These are phyloP conservation scores for Canariomyces notabilis DNA, from an alignment of 2,329 filamentous ascomycete species.

Conservation along the genomic window DNA sequence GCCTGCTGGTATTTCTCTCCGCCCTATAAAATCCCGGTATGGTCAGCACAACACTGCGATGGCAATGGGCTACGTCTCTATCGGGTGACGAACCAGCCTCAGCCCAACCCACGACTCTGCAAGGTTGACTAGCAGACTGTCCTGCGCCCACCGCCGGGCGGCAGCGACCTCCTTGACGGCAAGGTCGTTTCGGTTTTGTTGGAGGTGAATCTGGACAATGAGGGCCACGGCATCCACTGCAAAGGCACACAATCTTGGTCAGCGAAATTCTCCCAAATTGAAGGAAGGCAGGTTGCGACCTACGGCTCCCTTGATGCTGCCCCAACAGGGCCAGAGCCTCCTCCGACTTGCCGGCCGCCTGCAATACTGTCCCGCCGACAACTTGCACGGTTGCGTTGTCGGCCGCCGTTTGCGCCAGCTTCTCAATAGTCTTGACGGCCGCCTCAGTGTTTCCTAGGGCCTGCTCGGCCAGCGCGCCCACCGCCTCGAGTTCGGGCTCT, in stretches of 20 bases:
- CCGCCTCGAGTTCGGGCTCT: slow-evolving; percentile 69
- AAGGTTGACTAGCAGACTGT: slow-evolving; percentile 86
- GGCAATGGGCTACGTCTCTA: neutral
- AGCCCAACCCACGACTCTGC: slow-evolving; percentile 94
- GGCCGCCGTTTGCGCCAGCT: slow-evolving; percentile 58
- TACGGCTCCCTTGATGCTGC: slow-evolving; percentile 82
- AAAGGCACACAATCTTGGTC: slow-evolving; percentile 5
- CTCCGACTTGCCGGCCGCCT: slow-evolving; percentile 74
- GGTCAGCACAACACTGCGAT: neutral
- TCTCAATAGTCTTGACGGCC: slow-evolving; percentile 60
- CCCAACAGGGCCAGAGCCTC: slow-evolving; percentile 75
- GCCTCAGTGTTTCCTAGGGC: slow-evolving; percentile 54
- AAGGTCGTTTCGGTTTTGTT: slow-evolving; percentile 86
- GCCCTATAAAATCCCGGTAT: slow-evolving; percentile 50
- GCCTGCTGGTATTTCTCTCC: slow-evolving; percentile 94
- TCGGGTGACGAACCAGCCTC: slow-evolving; percentile 59
- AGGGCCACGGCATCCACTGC: slow-evolving; percentile 74
- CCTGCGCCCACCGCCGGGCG: slow-evolving; percentile 90
- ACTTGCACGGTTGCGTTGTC: slow-evolving; percentile 81
- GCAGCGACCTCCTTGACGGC: slow-evolving; percentile 83
- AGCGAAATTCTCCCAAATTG: slow-evolving; percentile 1
- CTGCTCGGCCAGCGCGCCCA: slow-evolving; percentile 69
- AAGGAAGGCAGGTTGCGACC: slow-evolving; percentile 33
- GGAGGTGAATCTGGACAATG: slow-evolving; percentile 86
- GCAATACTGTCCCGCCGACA: slow-evolving; percentile 73